phyloP scores from a whole-genome alignment of 768 basidiomycete genomes.

The Daedalea quercina region DNA sequence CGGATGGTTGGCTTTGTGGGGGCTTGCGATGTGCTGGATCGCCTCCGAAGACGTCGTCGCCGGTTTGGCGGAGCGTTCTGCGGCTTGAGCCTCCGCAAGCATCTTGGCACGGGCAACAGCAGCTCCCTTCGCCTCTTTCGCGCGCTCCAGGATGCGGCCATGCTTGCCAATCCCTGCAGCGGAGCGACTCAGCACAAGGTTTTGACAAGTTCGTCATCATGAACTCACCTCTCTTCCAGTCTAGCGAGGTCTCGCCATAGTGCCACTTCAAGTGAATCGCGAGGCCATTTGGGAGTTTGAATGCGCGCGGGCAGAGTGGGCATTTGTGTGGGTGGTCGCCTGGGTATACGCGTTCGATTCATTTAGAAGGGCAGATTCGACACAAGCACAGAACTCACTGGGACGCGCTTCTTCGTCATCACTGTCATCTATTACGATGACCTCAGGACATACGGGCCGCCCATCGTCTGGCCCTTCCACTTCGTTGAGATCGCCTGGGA shows the following conservation, averaged over 20 bases:
- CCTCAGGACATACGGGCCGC: too few species aligned
- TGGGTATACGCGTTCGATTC: too few species aligned
- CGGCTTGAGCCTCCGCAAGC: background rate
- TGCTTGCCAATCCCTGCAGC: conserved; percentile 8
- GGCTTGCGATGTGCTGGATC: background rate
- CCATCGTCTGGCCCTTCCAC: too few species aligned
- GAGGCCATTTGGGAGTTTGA: conserved; percentile 10
- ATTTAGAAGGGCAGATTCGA: too few species aligned
- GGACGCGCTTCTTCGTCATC: background rate
- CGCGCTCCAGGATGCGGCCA: conserved; percentile 6
- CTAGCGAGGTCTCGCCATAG: conserved; percentile 10
- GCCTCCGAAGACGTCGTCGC: too few species aligned
- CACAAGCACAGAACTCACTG: background rate
- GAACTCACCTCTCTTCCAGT: conserved; percentile 9
- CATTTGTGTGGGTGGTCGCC: conserved; percentile 1
- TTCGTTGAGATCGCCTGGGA: too few species aligned
- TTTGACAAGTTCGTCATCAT: background rate
- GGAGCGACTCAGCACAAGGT: background rate
- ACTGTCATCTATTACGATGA: background rate
- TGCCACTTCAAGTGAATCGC: conserved; percentile 17
- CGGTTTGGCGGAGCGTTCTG: too few species aligned
- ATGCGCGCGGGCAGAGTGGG: conserved; percentile 13
- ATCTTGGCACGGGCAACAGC: too few species aligned
- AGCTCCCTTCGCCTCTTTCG: background rate
- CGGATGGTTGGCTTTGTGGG: background rate